These are phyloP conservation scores for Suhomyces sp. DNA, from an alignment of 805 yeast species.

Conservation along the genomic window DNA sequence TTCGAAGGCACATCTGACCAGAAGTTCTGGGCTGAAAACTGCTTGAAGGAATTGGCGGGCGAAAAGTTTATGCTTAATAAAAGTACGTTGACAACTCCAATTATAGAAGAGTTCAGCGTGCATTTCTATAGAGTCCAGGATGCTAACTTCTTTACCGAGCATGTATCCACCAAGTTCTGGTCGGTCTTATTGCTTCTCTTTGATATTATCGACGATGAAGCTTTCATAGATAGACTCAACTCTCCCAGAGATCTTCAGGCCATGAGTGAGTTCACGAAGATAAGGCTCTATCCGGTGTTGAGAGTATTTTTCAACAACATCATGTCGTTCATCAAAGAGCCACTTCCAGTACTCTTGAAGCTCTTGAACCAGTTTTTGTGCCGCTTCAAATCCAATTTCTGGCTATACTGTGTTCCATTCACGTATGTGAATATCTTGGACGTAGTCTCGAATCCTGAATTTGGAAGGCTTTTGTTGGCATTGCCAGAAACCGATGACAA, in stretches of 20 bases:
- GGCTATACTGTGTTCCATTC: conserved; percentile 55
- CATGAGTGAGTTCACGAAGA: conserved; percentile 26
- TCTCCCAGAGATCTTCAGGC: conserved; percentile 27
- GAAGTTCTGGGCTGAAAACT: conserved; percentile 46
- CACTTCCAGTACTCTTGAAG: conserved; percentile 56
- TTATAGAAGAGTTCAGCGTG: conserved; percentile 53
- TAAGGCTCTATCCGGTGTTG: conserved; percentile 35
- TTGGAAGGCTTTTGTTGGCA: conserved; percentile 17
- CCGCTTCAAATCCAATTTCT: conserved; percentile 45
- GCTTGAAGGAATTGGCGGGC: conserved; percentile 2
- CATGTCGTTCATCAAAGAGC: conserved; percentile 46
- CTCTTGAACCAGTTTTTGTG: conserved; percentile 46
- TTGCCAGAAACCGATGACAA: conserved; percentile 3
- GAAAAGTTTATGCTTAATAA: conserved; percentile 3
- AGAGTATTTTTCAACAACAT: conserved; percentile 49
- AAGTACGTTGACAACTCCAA: conserved; percentile 18
- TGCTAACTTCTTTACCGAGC: conserved; percentile 45
- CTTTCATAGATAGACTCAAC: conserved; percentile 29
- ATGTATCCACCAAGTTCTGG: conserved; percentile 49
- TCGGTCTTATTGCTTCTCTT: conserved; percentile 34
- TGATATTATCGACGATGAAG: conserved; percentile 29
- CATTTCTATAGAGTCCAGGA: conserved; percentile 55
- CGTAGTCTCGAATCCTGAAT: conserved; percentile 54
- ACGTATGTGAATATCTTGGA: conserved; percentile 58
- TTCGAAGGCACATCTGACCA: conserved; percentile 52